Evolutionary conservation across 495 filamentous ascomycete genomes (phyloP).

Genomic region (Cryomyces minteri): DNA sequence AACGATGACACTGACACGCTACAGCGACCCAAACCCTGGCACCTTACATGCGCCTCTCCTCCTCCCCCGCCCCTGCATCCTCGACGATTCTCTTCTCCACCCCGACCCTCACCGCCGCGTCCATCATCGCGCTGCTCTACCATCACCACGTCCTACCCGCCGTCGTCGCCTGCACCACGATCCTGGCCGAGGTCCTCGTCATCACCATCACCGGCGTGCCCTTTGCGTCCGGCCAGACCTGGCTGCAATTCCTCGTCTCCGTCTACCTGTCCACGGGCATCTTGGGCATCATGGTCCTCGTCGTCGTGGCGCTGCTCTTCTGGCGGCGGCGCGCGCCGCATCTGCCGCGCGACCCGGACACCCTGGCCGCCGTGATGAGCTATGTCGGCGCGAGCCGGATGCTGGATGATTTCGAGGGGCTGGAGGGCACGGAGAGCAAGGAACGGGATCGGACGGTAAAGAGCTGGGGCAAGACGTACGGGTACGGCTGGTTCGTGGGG

Average conservation of each 20-base stretch:
- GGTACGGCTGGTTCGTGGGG: no score
- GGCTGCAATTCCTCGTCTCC: conserved; percentile 14
- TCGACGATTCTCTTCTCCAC: conserved; percentile 21
- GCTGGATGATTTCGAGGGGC: conserved; percentile 2
- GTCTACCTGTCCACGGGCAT: conserved; percentile 19
- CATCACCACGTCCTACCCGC: conserved; percentile 16
- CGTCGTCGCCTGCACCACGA: conserved; percentile 15
- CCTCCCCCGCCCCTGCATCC: conserved; percentile 10
- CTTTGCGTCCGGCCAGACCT: conserved; percentile 19
- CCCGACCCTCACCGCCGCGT: conserved; percentile 19
- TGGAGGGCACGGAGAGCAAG: conserved; percentile 1
- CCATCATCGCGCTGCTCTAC: conserved; percentile 18
- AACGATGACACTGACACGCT: conserved; percentile 1
- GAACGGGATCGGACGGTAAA: conserved; percentile 1
- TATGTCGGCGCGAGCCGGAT: conserved; percentile 1
- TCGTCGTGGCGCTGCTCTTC: conserved; percentile 15
- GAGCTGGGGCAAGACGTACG: not conserved
- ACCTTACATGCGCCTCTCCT: conserved; percentile 17
- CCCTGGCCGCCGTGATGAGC: conserved; percentile 2
- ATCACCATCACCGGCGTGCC: conserved; percentile 23
- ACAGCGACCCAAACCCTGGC: not conserved
- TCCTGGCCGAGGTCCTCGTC: conserved; percentile 21
- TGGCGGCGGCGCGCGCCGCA: not conserved
- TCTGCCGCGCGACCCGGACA: conserved; percentile 5
- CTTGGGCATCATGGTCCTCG: conserved; percentile 19